Conservation (phyloP, 75 land plant species). For the Pseudotsuga menziesii region DNA sequence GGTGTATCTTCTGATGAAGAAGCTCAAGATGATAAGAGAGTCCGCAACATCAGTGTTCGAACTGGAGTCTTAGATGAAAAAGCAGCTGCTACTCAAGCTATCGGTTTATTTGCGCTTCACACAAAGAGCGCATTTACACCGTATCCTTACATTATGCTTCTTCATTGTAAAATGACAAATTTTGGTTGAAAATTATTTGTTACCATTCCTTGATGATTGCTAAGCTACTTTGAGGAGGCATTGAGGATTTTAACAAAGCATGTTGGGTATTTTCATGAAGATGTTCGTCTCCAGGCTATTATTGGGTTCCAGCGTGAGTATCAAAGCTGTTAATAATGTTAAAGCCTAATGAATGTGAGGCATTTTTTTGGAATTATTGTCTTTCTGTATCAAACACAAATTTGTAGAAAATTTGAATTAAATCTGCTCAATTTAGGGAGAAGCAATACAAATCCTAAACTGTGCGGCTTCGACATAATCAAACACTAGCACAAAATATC, state of each 20-base stretch:
- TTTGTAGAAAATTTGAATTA: neutral
- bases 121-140: slow-evolving; percentile 77
- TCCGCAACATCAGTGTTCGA: slow-evolving; percentile 92
- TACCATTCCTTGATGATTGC: slow-evolving; percentile 6
- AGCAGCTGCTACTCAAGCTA: slow-evolving; percentile 98
- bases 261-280: slow-evolving; percentile 93
- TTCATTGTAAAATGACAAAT: neutral
- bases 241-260: slow-evolving; percentile 74
- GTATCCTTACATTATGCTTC: slow-evolving; percentile 51
- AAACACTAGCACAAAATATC: neutral
- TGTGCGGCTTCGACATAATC: neutral
- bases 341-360: neutral
- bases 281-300: slow-evolving; percentile 99
- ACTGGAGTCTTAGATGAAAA: slow-evolving; percentile 99
- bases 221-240: slow-evolving; percentile 81
- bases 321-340: neutral
- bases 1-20: slow-evolving; percentile 96
- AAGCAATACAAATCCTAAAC: neutral
- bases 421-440: neutral
- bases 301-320: slow-evolving; percentile 77
- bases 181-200: neutral
- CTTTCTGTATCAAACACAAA: neutral
- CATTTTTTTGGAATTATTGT: neutral
- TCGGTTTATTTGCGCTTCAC: slow-evolving; percentile 91
- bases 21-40: slow-evolving; percentile 80